phyloP scores from a whole-genome alignment of 176 grass and related monocot species.

The Raddia guianensis region DNA sequence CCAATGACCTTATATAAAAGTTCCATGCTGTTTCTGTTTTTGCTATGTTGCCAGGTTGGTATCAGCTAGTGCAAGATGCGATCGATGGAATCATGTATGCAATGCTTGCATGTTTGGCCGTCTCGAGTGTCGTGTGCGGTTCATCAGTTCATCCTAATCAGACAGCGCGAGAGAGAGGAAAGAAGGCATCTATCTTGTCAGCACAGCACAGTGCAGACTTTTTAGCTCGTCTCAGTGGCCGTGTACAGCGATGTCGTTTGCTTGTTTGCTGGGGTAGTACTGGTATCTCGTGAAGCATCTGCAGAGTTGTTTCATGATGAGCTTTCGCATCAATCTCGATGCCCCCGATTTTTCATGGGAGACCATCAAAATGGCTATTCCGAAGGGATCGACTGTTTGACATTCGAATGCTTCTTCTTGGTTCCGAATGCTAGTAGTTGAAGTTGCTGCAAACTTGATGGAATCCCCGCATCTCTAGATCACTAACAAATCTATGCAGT shows the following conservation, averaged over 20 bases:
- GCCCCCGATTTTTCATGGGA: not conserved
- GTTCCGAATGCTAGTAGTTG: too few relatives aligned
- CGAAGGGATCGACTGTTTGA: too few relatives aligned
- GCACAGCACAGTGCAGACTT: not conserved
- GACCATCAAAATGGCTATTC: too few relatives aligned
- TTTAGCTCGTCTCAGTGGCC: not conserved
- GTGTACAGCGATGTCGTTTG: slow-evolving; percentile 1
- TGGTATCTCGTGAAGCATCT: not conserved
- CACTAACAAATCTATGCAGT: too few relatives aligned
- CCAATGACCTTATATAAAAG: not conserved
- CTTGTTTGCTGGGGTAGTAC: not conserved
- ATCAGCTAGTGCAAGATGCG: not conserved
- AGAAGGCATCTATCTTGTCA: not conserved
- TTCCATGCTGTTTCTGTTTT: not conserved
- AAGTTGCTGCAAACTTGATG: too few relatives aligned
- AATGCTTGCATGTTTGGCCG: slow-evolving; percentile 26
- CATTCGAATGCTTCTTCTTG: too few relatives aligned
- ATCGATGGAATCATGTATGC: not conserved
- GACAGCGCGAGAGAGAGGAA: not conserved
- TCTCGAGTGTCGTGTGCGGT: not conserved
- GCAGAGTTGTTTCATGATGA: not conserved
- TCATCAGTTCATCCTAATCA: slow-evolving; percentile 3
- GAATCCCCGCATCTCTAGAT: too few relatives aligned
- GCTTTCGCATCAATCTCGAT: not conserved
- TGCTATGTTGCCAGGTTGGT: not conserved